Base-by-base conservation (phyloP, 2,329 filamentous ascomycete species). In the Colletotrichum echinochloae region DNA sequence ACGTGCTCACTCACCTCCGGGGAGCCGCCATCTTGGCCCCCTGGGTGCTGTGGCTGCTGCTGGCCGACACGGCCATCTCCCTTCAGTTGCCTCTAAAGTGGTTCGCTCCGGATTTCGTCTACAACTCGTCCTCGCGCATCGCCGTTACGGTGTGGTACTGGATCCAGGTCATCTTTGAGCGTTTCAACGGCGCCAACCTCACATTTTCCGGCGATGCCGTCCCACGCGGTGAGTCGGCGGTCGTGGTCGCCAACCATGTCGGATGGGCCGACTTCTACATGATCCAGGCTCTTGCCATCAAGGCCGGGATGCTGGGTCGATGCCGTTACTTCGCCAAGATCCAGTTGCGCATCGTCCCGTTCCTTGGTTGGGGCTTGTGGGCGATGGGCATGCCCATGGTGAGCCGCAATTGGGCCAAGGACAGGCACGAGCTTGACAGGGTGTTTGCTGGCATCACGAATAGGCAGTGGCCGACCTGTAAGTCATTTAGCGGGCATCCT, bases 371-470 rank as follows among this genome's bases (percentile, higher is more conserved):
- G 89, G 89, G 88, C 2, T 81, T 91, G 41, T 90, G 88, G 88
- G 88, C 86, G 4, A 89, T 90, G 83, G 87, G 88, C 2, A 90
- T 91, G 87, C 89, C 88, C 8, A 82, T 91, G 79, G 87, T 90
- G 28, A 89, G 83, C 74, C 81, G 89, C 62, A 86, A 87, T 64
- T 91, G 89, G 88, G 83, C 84, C 74, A 82, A 81, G 69, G 88
- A 91, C 76, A 82, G 83, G 75, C 78, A 77, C 20, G 88, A 90
- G 78, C 82, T 91, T 73, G 83, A 87, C 60, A 81, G 84, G 33
- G 86, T 90, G 14, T 91, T 91, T 75, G 75, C 80, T 8, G 86
- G 87, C 23, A 86, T 90, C 56, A 82, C 85, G 16, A 76, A 81
- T 57, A 81, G 81, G 67, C 81, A 81, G 59, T 89, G 86, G 84